Evolutionary conservation across 805 yeast species (phyloP).

Genomic region (Saccharomycopsis sp.): DNA sequence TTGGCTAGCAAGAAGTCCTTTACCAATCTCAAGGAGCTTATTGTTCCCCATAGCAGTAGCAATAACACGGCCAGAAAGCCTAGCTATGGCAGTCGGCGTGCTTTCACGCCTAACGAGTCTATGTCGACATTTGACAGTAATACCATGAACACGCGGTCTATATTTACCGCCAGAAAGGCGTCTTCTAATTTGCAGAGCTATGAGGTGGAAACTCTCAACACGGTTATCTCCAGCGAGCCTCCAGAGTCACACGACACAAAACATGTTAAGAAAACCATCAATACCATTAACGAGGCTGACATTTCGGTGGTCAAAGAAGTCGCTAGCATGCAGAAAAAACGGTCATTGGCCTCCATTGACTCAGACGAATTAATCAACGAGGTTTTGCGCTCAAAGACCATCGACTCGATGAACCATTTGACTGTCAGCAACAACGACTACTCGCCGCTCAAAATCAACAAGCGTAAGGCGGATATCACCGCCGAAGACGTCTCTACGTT

Average conservation of each 20-base stretch:
- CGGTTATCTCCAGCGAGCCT: neutral
- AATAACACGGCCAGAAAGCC: neutral
- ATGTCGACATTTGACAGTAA: neutral
- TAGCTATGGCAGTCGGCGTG: neutral
- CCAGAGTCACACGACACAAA: neutral
- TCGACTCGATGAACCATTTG: neutral
- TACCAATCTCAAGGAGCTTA: neutral
- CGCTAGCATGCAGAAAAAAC: neutral
- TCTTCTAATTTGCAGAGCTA: neutral
- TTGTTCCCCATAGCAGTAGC: neutral
- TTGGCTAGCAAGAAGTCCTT: neutral
- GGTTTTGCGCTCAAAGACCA: neutral
- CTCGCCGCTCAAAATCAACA: neutral
- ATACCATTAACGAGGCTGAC: neutral
- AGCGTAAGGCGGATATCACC: neutral
- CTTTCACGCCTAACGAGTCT: neutral
- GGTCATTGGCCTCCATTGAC: neutral
- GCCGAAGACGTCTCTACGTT: neutral
- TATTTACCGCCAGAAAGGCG: neutral
- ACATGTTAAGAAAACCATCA: neutral
- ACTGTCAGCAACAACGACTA: neutral
- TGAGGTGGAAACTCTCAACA: neutral
- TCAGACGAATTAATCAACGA: neutral
- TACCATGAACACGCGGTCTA: neutral
- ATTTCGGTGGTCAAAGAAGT: neutral